Conservation (phyloP, 306 rosid species). For the Elaeagnus macrophylla region DNA sequence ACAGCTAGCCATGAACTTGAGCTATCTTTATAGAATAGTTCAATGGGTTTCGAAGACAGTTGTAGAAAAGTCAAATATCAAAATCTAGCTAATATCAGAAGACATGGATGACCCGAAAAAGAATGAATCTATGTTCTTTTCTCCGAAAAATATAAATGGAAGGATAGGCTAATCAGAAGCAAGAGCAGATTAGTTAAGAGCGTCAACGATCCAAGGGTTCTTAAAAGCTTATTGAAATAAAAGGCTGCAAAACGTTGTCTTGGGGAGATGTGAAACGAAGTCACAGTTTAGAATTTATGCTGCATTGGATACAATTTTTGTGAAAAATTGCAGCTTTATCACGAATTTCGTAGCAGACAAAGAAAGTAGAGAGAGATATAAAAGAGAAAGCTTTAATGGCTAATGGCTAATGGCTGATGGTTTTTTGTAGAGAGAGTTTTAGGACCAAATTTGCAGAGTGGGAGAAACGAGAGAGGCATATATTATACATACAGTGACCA, state of each 20-base stretch:
- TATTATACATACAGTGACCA: background rate
- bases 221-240: slow-evolving; percentile 1
- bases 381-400: slow-evolving; percentile 20
- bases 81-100: slow-evolving; percentile 70
- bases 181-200: background rate
- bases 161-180: slow-evolving; percentile 8
- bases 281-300: slow-evolving; percentile 25
- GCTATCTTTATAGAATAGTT: background rate
- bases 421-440: slow-evolving; percentile 9
- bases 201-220: slow-evolving; percentile 12
- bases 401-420: slow-evolving; percentile 10
- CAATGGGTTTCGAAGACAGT: background rate
- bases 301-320: slow-evolving; percentile 21
- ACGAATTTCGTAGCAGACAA: slow-evolving; percentile 18
- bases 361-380: slow-evolving; percentile 10
- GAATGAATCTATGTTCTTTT: background rate
- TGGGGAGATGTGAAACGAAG: slow-evolving; percentile 14
- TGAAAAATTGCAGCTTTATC: slow-evolving; percentile 24
- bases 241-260: slow-evolving; percentile 23
- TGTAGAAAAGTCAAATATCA: background rate
- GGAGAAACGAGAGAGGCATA: slow-evolving; percentile 3
- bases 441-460: slow-evolving; percentile 16
- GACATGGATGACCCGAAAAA: slow-evolving; percentile 51
- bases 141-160: background rate
- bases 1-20: slow-evolving; percentile 30